A percentile compares a stretch with the other conserved stretches of the same genome.
phyloP scores from a whole-genome alignment of 345 rosid species.

The Murraya koenigii region DNA sequence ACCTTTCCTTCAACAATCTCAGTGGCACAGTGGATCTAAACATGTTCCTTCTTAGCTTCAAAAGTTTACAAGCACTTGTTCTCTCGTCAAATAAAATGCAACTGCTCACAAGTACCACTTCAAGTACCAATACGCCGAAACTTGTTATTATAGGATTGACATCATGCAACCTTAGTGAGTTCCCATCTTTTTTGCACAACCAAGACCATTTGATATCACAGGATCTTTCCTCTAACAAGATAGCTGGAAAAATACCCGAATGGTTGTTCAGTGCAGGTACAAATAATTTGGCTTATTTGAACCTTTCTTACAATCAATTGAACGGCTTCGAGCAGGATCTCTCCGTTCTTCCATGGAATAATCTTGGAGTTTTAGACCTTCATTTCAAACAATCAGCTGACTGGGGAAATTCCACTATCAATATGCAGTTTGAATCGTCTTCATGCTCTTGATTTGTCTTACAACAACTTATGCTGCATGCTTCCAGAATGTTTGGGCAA shows the following conservation, averaged over 20 bases:
- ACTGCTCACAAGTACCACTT: neutral
- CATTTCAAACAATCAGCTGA: conserved; percentile 15
- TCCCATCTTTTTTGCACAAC: neutral
- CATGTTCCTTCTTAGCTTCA: neutral
- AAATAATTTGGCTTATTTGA: neutral
- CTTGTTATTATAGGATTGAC: neutral
- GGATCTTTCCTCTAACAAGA: neutral
- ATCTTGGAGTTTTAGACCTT: neutral
- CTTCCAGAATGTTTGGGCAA: too few species aligned
- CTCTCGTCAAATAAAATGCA: conserved; percentile 17
- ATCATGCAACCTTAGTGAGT: neutral
- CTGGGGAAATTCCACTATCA: conserved; percentile 7
- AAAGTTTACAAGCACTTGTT: neutral
- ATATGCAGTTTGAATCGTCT: conserved; percentile 17
- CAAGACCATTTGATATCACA: neutral
- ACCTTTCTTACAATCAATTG: neutral
- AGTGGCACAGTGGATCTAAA: conserved; percentile 5
- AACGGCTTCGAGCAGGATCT: neutral
- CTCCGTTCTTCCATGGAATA: neutral
- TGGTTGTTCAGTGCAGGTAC: neutral
- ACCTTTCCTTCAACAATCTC: conserved; percentile 2
- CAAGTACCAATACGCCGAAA: neutral
- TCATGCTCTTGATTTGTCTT: neutral
- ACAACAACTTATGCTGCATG: too few species aligned
- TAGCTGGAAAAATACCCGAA: neutral